A percentile compares a stretch with the other conserved stretches of the same genome.
These are phyloP conservation scores for Sequoiadendron giganteum DNA, from an alignment of 75 land plant species.

Conservation along the genomic window DNA sequence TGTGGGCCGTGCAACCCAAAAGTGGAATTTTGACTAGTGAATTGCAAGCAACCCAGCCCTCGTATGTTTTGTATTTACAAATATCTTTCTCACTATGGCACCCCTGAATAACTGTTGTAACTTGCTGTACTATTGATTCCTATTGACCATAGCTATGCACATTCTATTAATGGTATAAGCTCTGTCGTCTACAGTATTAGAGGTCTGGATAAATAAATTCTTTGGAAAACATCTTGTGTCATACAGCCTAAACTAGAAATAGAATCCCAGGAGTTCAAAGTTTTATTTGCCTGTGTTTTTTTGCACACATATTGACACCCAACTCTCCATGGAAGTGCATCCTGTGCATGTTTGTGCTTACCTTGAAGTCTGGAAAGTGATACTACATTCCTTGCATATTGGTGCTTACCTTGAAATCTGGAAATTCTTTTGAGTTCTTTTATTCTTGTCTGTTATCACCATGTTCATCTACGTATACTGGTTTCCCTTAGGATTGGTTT, in stretches of 20 bases:
- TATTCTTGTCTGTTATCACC: neutral
- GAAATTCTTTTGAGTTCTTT: neutral
- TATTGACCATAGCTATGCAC: neutral
- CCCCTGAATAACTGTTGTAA: neutral
- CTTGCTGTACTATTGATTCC: neutral
- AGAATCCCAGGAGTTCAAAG: neutral
- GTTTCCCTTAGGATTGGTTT: neutral
- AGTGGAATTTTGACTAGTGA: neutral
- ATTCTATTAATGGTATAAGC: neutral
- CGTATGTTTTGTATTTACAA: neutral
- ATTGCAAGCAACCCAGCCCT: neutral
- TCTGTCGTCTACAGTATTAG: neutral
- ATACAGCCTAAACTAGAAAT: neutral
- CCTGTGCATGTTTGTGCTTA: neutral
- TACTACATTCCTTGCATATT: neutral
- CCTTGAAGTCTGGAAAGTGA: neutral
- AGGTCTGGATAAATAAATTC: neutral
- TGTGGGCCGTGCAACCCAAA: neutral
- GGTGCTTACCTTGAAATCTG: neutral
- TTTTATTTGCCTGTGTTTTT: neutral
- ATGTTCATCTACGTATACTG: neutral
- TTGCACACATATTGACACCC: neutral
- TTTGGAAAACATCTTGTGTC: neutral
- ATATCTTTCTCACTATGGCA: neutral
- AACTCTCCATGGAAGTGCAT: neutral